Conservation (phyloP, 2,329 filamentous ascomycete species). For the Claviceps maximensis region DNA sequence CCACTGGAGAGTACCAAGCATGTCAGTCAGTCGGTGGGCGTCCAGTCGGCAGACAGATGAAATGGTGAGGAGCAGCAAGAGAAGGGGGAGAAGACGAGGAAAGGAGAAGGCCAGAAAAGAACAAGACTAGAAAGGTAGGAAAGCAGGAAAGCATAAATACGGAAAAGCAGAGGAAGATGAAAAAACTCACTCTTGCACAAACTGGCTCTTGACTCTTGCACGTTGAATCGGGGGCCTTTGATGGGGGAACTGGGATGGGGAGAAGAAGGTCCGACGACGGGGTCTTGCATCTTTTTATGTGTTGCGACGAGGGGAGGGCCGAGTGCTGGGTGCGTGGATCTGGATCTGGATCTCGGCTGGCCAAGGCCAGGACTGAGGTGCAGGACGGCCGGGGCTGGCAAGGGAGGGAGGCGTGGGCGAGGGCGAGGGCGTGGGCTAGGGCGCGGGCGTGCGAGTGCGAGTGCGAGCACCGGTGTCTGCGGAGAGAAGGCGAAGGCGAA, state of each 20-base stretch:
- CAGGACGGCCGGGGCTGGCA: neutral
- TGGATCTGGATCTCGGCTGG: neutral
- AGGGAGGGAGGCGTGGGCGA: too few species aligned
- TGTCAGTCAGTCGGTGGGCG: neutral
- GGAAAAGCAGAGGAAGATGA: conserved; percentile 6
- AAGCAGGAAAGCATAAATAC: neutral
- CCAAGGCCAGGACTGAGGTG: too few species aligned
- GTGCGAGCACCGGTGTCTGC: too few species aligned
- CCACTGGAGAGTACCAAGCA: conserved; percentile 26
- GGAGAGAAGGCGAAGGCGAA: neutral
- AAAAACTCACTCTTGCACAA: conserved; percentile 28
- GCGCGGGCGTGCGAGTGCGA: neutral
- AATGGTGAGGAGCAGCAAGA: too few species aligned
- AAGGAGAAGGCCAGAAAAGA: neutral
- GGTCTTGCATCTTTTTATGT: conserved; percentile 28
- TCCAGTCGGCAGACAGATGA: neutral
- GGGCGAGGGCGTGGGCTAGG: too few species aligned
- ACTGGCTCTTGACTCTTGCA: conserved; percentile 23
- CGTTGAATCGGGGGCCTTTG: conserved; percentile 27
- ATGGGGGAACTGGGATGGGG: conserved; percentile 25
- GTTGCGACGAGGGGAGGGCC: conserved; percentile 15
- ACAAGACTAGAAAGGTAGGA: conserved; percentile 3
- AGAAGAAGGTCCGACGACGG: conserved; percentile 24
- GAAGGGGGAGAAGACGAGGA: neutral
- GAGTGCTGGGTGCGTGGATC: neutral